Base-by-base conservation (phyloP, 805 yeast species). In the Saturnispora serradocipensis region DNA sequence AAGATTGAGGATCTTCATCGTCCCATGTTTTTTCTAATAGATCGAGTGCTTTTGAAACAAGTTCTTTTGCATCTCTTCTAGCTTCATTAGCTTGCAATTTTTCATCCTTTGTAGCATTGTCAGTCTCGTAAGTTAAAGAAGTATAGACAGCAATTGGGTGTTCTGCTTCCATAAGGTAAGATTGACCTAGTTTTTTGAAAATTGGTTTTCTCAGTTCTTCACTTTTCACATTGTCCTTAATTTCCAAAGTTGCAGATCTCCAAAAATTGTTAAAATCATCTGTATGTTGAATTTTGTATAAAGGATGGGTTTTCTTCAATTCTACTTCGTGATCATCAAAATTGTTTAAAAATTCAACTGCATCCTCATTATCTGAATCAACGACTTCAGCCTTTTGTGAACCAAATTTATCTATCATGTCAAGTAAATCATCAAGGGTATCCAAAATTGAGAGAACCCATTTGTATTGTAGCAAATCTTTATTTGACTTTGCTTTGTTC, bases 1-100 rank as follows among this genome's bases (percentile, higher is more conserved):
- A 85, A 5, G 85, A 73, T 53, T 82, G 84, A 0, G 95, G 95
- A 40, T 84, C 88, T 45, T 82, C 86, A 18, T 79, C 81, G 48
- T 80, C 80, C 63, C 82, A 78, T 0, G 89, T 84, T 50, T 71
- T 67, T 50, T 72, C 67, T 50, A 89, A 70, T 60, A 78, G 77
- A 38, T 72, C 68, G 25, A 86, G 70, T 0, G 95, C 95, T 18
- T 66, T 67, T 9, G 64, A 58, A 10, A 81, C 76, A 35, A 74
- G 65, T 2, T 70, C 67, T 38, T 75, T 68, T 0, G 87, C 80
- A 42, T 72, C 71, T 22, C 62, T 58, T 53, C 76, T 81, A 0
- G 86, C 78, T 38, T 68, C 59, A 18, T 72, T 59, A 46, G 70
- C 70, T 18, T 55, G 58, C 4, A 52, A 50, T 9, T 32, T 22